Evolutionary conservation across 202 grass and related monocot species (phyloP).

Genomic region (Panicum virgatum): DNA sequence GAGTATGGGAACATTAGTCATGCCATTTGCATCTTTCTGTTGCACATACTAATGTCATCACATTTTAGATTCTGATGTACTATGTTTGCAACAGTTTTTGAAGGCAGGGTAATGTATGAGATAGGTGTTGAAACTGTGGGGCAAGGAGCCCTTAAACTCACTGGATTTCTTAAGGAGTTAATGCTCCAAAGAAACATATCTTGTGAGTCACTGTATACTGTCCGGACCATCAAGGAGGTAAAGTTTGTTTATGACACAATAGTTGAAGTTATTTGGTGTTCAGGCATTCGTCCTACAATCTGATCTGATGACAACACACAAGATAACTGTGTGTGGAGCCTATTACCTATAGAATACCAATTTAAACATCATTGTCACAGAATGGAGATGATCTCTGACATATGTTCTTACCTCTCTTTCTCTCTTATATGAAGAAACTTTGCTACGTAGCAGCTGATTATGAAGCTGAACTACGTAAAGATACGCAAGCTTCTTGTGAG

Average conservation of each 20-base stretch:
- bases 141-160: constrained; percentile 85
- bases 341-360: neutral
- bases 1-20: neutral
- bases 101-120: constrained; percentile 79
- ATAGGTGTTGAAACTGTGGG: constrained; percentile 90
- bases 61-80: constrained; percentile 28
- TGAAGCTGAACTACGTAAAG: constrained; percentile 73
- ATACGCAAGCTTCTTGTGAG: constrained; percentile 70
- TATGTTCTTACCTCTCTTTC: constrained; percentile 16
- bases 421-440: constrained; percentile 70
- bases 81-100: constrained; percentile 64
- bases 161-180: constrained; percentile 89
- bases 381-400: constrained; percentile 8
- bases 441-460: constrained; percentile 88
- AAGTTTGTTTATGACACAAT: neutral
- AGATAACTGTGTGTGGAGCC: constrained; percentile 19
- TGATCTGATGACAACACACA: neutral
- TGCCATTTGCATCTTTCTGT: constrained; percentile 4
- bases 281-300: neutral
- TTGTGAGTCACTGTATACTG: constrained; percentile 84
- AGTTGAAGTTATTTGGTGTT: constrained; percentile 18
- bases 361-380: constrained; percentile 9
- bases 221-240: constrained; percentile 97
- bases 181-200: constrained; percentile 67
- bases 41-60: neutral